Conservation (phyloP, 768 basidiomycete genomes). For the Boletus pseudo-olivaceus region DNA sequence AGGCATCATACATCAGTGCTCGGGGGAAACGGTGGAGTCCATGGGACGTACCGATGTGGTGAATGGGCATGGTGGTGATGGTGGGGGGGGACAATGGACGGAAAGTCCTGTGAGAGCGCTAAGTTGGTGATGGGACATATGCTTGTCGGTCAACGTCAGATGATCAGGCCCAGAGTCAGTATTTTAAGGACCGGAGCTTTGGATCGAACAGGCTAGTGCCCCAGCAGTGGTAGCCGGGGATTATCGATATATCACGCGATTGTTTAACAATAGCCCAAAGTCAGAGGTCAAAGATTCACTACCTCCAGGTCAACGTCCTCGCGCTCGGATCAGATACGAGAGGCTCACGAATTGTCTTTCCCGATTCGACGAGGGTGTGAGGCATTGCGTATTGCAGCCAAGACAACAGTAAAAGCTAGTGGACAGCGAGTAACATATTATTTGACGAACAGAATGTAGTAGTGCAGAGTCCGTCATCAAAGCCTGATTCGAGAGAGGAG, state of each 20-base stretch:
- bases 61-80: conserved; percentile 14
- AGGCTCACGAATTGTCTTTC: background rate
- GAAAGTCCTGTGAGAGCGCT: background rate
- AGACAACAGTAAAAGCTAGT: conserved; percentile 9
- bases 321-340: background rate
- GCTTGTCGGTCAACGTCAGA: background rate
- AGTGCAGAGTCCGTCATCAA: background rate
- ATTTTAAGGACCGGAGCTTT: background rate
- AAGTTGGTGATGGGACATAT: background rate
- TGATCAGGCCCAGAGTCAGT: background rate
- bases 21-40: background rate
- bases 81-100: background rate
- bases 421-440: conserved; percentile 9
- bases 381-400: background rate
- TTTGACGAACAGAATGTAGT: background rate
- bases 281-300: background rate
- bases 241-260: background rate
- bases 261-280: background rate
- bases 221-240: no score
- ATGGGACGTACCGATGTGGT: conserved; percentile 22
- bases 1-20: background rate
- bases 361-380: background rate
- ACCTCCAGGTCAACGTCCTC: background rate
- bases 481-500: background rate
- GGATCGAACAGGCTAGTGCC: background rate